Conservation (phyloP, 192 early-diverging fungal species). For the Allomyces arbusculus region DNA sequence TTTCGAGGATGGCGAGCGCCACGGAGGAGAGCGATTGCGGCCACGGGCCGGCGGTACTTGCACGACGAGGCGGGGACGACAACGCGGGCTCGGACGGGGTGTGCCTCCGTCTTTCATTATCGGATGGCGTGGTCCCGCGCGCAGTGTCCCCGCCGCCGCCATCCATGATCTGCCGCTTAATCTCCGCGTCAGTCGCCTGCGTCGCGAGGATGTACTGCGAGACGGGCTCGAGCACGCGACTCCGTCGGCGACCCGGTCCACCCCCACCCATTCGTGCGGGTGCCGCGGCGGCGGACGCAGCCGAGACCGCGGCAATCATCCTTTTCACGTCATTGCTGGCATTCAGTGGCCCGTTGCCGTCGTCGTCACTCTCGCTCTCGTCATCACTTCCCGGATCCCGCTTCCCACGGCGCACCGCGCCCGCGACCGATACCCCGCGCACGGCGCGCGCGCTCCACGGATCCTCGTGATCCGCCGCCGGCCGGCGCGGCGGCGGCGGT, state of each 20-base stretch:
- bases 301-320: no score
- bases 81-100: background rate
- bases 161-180: background rate
- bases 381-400: background rate
- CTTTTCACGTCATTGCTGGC: no score
- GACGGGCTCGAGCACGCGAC: no score
- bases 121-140: background rate
- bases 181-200: background rate
- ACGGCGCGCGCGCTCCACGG: background rate
- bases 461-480: background rate
- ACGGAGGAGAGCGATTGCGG: background rate
- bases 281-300: no score
- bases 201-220: no score
- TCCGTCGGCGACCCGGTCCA: no score
- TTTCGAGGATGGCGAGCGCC: background rate
- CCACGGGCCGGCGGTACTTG: background rate
- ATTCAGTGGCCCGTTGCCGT: no score
- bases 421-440: no score
- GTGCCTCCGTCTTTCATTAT: background rate
- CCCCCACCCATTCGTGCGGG: no score
- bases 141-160: background rate
- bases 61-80: background rate
- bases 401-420: background rate
- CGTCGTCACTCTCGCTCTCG: background rate
- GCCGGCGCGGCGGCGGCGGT: background rate